Evolutionary conservation across 768 basidiomycete species (phyloP), one percentile per base, ranked within the genome.

Genomic region (Leucogyrophana mollusca): DNA sequence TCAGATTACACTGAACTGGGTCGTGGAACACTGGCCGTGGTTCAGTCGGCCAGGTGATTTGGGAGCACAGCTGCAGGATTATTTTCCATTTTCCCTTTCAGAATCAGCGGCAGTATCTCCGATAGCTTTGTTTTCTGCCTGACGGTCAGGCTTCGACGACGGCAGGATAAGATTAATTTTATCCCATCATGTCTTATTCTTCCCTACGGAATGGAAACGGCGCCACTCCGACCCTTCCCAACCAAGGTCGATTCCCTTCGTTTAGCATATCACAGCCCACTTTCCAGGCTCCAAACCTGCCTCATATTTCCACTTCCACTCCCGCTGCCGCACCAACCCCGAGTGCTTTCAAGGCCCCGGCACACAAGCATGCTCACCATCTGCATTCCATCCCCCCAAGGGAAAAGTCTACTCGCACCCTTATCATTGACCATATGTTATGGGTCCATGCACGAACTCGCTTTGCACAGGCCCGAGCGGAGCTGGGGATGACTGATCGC

Each of bases 331-430:
- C 52, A 14, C 36, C 49, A 11, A 51, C 41, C 20, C 42, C 46
- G 13, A 51, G 46, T 3, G 50, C 75, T 0, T 87, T 85, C 69
- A 78, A 73, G 51, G 79, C 86, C 2, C 86, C 87, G 7, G 90
- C 90, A 1, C 90, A 92, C 66, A 89, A 85, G 54, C 88, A 91
- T 73, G 90, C 90, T 0, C 90, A 92, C 61, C 88, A 92, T 60
- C 67, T 92, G 2, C 90, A 93, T 60, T 82, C 87, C 2, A 91
- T 93, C 24, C 90, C 90, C 2, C 90, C 88, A 3, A 71, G 87
- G 32, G 90, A 93, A 65, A 93, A 92, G 71, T 87, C 86, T n/a
- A 91, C 90, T 7, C 73, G 89, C 24, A 92, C 89, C 9, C 73
- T 92, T 46, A 93, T 92, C 56, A 81, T 93, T 46, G 90, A 93